These are phyloP conservation scores for Arabis alpina DNA, from an alignment of 345 rosid genomes.

Conservation along the genomic window DNA sequence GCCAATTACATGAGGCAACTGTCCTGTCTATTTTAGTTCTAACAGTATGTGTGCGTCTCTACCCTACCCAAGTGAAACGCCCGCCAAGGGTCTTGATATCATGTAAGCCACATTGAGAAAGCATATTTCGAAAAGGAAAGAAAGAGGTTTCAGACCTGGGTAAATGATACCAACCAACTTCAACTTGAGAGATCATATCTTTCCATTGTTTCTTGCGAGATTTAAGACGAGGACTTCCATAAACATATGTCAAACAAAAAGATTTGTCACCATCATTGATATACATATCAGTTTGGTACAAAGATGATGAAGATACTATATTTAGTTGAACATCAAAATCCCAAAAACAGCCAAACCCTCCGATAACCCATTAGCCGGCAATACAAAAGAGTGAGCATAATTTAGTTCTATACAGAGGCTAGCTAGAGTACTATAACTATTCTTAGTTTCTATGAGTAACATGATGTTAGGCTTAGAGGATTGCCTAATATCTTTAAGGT, in stretches of 20 bases:
- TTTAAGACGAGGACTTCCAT: too few species aligned
- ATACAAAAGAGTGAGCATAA: not conserved
- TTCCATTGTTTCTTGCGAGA: not conserved
- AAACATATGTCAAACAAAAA: too few species aligned
- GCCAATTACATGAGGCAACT: not conserved
- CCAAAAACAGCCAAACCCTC: not conserved
- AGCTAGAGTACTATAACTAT: not conserved
- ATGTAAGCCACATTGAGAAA: not conserved
- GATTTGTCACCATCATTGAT: too few species aligned
- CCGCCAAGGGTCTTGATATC: not conserved
- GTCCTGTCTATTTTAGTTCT: not conserved
- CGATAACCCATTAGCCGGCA: not conserved
- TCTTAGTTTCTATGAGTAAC: not conserved
- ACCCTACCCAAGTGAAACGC: not conserved
- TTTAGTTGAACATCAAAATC: not conserved
- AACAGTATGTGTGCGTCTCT: not conserved
- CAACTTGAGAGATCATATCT: not conserved
- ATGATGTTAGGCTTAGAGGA: not conserved
- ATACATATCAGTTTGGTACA: too few species aligned
- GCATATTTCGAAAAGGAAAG: not conserved
- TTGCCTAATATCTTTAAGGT: not conserved
- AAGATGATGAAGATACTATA: too few species aligned
- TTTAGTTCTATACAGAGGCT: not conserved
- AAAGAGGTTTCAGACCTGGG: not conserved
- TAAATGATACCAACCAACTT: accelerated